These are phyloP conservation scores for Botryotinia convoluta DNA, from an alignment of 2,329 filamentous ascomycete species.

Conservation along the genomic window DNA sequence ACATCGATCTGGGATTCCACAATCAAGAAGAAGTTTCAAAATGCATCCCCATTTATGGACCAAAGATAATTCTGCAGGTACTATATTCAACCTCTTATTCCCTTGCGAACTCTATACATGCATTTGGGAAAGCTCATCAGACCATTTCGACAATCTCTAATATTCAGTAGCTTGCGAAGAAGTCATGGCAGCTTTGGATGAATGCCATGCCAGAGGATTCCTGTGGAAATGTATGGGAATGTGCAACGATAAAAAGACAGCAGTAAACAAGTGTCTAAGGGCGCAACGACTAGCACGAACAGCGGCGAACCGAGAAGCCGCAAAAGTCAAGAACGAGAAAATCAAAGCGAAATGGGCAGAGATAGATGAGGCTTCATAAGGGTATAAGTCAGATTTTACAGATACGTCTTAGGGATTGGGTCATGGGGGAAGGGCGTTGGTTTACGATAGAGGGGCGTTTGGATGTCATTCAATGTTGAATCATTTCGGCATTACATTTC, in stretches of 20 bases:
- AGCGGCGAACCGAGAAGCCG: conserved; percentile 67
- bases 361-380: conserved; percentile 66
- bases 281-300: conserved; percentile 78
- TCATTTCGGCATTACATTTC: neutral
- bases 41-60: conserved; percentile 99
- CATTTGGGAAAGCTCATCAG: neutral
- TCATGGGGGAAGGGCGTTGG: conserved; percentile 9
- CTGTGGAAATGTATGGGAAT: conserved; percentile 86
- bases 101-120: neutral
- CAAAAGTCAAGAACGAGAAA: conserved; percentile 67
- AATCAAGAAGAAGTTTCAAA: conserved; percentile 34
- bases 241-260: conserved; percentile 82
- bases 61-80: conserved; percentile 79
- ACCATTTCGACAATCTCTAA: conserved; percentile 22
- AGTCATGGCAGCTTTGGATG: conserved; percentile 88
- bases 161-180: conserved; percentile 76
- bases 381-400: neutral
- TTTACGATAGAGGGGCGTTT: conserved; percentile 7
- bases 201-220: conserved; percentile 92
- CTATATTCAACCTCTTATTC: conserved; percentile 24
- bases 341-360: conserved; percentile 78
- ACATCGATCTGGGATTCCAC: neutral
- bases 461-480: neutral
- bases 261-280: conserved; percentile 82
- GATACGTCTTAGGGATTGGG: neutral